Percentiles rank a stretch among this genome's conserved stretches.
Evolutionary conservation across 805 yeast genomes (phyloP).

Genomic region (Candida maris): DNA sequence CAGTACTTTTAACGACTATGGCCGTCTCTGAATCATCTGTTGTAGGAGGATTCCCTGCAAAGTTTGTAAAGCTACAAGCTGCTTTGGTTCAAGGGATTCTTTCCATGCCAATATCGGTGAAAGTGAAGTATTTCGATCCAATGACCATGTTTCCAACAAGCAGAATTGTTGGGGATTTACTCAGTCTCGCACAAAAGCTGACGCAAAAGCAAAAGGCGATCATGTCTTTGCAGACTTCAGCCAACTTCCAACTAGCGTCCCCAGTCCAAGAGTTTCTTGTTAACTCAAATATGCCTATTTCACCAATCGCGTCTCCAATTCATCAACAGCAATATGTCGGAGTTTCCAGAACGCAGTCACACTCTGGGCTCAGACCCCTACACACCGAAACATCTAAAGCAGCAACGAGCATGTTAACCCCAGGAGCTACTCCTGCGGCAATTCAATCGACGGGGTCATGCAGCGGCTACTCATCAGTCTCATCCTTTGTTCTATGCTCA

Average conservation of each 20-base stretch:
- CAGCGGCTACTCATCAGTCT: constrained; percentile 1
- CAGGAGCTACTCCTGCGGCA: constrained; percentile 28
- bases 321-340: constrained; percentile 17
- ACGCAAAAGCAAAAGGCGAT: constrained; percentile 23
- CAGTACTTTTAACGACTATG: constrained; percentile 44
- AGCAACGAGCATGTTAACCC: constrained; percentile 24
- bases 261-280: constrained; percentile 21
- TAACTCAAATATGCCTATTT: constrained; percentile 22
- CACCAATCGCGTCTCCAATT: constrained; percentile 32
- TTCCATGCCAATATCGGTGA: constrained; percentile 23
- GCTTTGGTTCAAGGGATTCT: constrained; percentile 23
- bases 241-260: constrained; percentile 11
- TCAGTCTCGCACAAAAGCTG: constrained; percentile 25
- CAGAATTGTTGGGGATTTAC: constrained; percentile 22
- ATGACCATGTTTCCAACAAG: constrained; percentile 9
- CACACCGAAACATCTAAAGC: constrained; percentile 18
- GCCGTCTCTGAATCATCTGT: constrained; percentile 36
- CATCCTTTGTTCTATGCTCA: constrained; percentile 4
- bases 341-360: constrained; percentile 23
- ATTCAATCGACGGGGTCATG: constrained; percentile 7
- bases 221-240: constrained; percentile 10
- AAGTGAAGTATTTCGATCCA: constrained; percentile 24
- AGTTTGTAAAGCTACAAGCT: constrained; percentile 29
- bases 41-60: constrained; percentile 29
- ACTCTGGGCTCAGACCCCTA: constrained; percentile 20